phyloP scores from a whole-genome alignment of 768 basidiomycete genomes.

The Chlorophyllum brunneum region DNA sequence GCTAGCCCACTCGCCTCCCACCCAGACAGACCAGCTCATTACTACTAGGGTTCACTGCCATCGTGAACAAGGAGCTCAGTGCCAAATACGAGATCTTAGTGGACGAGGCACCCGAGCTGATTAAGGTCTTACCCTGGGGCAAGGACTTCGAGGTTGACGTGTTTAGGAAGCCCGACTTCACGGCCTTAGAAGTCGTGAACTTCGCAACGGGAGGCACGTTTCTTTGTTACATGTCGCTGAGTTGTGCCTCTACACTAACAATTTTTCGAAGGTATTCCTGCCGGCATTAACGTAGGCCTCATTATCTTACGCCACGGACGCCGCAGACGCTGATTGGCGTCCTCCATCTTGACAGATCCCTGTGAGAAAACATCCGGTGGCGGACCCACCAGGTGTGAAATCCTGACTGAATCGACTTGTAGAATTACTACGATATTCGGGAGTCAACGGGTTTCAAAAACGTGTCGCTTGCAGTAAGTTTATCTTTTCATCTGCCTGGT shows the following conservation, averaged over 20 bases:
- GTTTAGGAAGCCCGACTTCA: slow-evolving; percentile 87
- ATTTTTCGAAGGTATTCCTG: slow-evolving; percentile 66
- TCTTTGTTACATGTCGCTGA: neutral
- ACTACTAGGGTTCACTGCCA: slow-evolving; percentile 75
- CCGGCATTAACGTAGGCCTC: slow-evolving; percentile 71
- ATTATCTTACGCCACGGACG: neutral
- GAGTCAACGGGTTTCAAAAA: slow-evolving; percentile 87
- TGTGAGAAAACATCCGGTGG: slow-evolving; percentile 28
- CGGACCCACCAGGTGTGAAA: neutral
- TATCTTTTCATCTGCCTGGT: neutral
- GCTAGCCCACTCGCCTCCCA: slow-evolving; percentile 2
- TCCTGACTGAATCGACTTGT: neutral
- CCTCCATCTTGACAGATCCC: slow-evolving; percentile 49
- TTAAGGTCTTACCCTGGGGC: slow-evolving; percentile 85
- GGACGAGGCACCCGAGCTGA: slow-evolving; percentile 68
- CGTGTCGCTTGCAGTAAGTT: slow-evolving; percentile 71
- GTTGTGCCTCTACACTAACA: slow-evolving; percentile 5
- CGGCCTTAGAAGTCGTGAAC: slow-evolving; percentile 74
- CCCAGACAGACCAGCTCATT: slow-evolving; percentile 11
- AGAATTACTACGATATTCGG: slow-evolving; percentile 84
- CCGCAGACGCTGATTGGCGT: neutral
- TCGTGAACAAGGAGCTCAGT: slow-evolving; percentile 81
- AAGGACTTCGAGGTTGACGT: slow-evolving; percentile 59
- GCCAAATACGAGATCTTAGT: slow-evolving; percentile 80
- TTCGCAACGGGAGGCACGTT: slow-evolving; percentile 78